Conservation (phyloP, 257 asterid species). For the Nicotiana obtusifolia region DNA sequence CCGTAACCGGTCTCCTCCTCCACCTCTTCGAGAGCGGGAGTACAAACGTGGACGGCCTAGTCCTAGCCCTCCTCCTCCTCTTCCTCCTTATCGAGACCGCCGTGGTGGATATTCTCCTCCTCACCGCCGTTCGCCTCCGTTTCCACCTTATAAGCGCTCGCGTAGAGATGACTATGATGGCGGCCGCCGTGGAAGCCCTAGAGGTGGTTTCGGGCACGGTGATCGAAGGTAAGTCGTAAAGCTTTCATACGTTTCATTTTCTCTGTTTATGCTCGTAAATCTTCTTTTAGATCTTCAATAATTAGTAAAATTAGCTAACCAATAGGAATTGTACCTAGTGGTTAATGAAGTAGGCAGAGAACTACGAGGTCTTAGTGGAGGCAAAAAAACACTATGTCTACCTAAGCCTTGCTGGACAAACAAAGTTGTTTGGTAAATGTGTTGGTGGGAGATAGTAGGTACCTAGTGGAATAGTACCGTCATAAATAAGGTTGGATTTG, state of each 20-base stretch:
- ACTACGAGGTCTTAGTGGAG: too few relatives aligned
- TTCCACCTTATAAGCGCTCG: slow-evolving; percentile 56
- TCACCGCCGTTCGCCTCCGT: slow-evolving; percentile 39
- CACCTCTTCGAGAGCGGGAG: slow-evolving; percentile 65
- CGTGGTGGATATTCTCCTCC: slow-evolving; percentile 84
- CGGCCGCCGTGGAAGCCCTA: slow-evolving; percentile 73
- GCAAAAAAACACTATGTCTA: too few relatives aligned
- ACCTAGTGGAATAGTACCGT: too few relatives aligned
- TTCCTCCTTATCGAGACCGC: slow-evolving; percentile 72
- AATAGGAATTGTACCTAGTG: too few relatives aligned
- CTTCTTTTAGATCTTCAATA: neutral
- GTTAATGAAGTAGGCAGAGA: too few relatives aligned
- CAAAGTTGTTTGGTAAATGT: too few relatives aligned
- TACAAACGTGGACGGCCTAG: slow-evolving; percentile 71
- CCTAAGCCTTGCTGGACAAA: too few relatives aligned
- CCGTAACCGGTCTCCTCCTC: slow-evolving; percentile 73
- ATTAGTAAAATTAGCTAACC: neutral
- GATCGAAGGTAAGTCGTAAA: slow-evolving; percentile 62
- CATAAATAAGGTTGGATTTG: too few relatives aligned
- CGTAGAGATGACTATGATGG: slow-evolving; percentile 84
- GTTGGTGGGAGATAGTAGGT: too few relatives aligned
- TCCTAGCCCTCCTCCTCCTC: slow-evolving; percentile 90
- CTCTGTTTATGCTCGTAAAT: neutral
- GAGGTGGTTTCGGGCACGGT: slow-evolving; percentile 82
- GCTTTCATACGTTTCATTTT: neutral